Evolutionary conservation across 441 rosid species (phyloP).

Genomic region (Geranium incanum): DNA sequence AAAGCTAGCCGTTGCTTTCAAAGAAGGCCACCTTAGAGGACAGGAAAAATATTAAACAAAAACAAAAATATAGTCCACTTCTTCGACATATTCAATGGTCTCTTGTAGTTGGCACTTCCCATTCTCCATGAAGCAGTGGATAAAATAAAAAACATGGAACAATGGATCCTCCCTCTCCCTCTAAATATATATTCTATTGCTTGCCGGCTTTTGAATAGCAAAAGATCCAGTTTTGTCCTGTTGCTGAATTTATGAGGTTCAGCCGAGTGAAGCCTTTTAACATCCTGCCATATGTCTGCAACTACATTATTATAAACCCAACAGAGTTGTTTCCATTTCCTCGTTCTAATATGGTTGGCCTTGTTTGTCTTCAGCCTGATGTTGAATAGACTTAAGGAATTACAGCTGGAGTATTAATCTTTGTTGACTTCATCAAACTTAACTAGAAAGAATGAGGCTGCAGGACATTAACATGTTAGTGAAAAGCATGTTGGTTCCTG

Average conservation of each 20-base stretch:
- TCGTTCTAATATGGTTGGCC: background rate
- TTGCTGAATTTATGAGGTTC: conserved; percentile 3
- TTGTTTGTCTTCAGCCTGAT: background rate
- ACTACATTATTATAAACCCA: background rate
- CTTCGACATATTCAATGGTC: conserved; percentile 3
- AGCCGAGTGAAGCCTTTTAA: background rate
- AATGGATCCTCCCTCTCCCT: background rate
- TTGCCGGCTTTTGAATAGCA: background rate
- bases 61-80: background rate
- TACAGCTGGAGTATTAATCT: background rate
- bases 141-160: background rate
- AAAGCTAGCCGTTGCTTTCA: conserved; percentile 12
- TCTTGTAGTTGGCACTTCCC: conserved; percentile 9
- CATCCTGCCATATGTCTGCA: conserved; percentile 6
- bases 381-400: conserved; percentile 2
- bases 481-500: conserved; percentile 7
- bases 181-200: background rate
- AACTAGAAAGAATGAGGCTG: conserved; percentile 5
- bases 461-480: conserved; percentile 10
- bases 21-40: background rate
- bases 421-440: conserved; percentile 9
- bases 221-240: background rate
- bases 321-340: background rate
- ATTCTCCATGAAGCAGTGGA: conserved; percentile 6
- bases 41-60: conserved; percentile 8